A percentile compares a stretch with the other conserved stretches of the same genome.
These are phyloP conservation scores for Cystobasidiaceae sp. DNA, from an alignment of 1,284 basidiomycete species.

Conservation along the genomic window DNA sequence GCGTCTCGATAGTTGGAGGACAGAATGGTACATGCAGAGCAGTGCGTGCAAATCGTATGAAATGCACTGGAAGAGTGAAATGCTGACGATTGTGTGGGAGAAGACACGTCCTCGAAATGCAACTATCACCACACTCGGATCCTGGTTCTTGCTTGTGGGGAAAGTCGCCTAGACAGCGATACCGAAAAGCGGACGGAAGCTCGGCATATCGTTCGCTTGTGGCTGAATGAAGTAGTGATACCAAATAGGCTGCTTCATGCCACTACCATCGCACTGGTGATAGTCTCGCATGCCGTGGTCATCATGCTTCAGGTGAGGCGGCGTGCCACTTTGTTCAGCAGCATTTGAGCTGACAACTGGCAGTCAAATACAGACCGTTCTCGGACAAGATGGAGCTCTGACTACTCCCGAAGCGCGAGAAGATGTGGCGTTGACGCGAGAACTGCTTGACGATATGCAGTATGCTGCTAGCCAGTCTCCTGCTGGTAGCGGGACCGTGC, in stretches of 20 bases:
- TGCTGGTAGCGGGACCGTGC: background rate
- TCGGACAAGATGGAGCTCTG: background rate
- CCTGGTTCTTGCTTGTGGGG: background rate
- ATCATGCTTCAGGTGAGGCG: background rate
- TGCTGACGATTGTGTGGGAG: too few relatives aligned
- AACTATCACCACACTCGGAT: background rate
- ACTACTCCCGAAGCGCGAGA: background rate
- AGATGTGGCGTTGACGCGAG: background rate
- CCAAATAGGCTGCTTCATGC: background rate
- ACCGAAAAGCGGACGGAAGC: background rate
- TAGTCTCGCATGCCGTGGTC: background rate
- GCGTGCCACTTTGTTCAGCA: background rate
- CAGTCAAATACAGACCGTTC: background rate
- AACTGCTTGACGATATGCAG: background rate
- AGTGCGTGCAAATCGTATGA: too few relatives aligned
- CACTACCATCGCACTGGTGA: background rate
- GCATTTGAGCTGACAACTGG: background rate
- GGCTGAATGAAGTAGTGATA: background rate
- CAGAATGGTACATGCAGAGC: background rate
- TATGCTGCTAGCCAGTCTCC: background rate
- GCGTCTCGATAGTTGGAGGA: background rate
- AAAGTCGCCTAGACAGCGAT: background rate
- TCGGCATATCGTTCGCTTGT: background rate
- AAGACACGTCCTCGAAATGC: background rate
- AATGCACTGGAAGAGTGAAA: too few relatives aligned